Base-by-base conservation (phyloP, 2,329 filamentous ascomycete genomes). In the Fusarium piperis region DNA sequence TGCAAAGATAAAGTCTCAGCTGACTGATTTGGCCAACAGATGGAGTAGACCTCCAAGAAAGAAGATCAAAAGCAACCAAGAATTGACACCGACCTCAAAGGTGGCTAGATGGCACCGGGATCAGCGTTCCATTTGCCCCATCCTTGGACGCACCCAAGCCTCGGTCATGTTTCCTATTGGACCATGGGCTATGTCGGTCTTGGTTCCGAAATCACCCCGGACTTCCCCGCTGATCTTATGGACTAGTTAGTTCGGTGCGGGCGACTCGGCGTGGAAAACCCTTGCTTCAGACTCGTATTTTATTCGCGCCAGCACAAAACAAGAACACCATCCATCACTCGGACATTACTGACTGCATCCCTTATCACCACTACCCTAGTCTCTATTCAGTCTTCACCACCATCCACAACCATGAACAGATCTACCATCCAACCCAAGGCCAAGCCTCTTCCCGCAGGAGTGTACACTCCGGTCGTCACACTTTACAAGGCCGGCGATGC, bases 401-500 rank as follows among this genome's bases (percentile, higher is more conserved):
- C 39, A 62, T 32, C n/a, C 3, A 48, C 57, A 44, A 71, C 35
- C 30, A 80, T 80, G 78, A 68, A 77, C 18, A 68, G 53, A 44
- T 79, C 75, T 51, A 78, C 62, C 1, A 79, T 82, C 32, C 73
- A 79, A 13, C 30, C 75, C 12, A 85, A 85, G 67, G 73, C 78
- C 2, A 79, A 76, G 51, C 79, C 80, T 5, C 77, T 86, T 3
- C 84, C 84, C 0, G 74, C 75, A 0, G 84, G 85, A 15, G 81
- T 86, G 23, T 86, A 84, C 72, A 84, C 82, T 32, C 85, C 85
- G 0, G 83, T 86, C 3, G 78, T 86, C 28, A 85, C 85, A 0
- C 73, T 86, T 3, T 86, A 85, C 77, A 82, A 84, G 59, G 71
- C 80, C 52, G 80, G 80, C 26, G 76, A 78, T 11, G 67, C 79